phyloP scores from a whole-genome alignment of 2,329 filamentous ascomycete species.

The Neocucurbitaria cava region DNA sequence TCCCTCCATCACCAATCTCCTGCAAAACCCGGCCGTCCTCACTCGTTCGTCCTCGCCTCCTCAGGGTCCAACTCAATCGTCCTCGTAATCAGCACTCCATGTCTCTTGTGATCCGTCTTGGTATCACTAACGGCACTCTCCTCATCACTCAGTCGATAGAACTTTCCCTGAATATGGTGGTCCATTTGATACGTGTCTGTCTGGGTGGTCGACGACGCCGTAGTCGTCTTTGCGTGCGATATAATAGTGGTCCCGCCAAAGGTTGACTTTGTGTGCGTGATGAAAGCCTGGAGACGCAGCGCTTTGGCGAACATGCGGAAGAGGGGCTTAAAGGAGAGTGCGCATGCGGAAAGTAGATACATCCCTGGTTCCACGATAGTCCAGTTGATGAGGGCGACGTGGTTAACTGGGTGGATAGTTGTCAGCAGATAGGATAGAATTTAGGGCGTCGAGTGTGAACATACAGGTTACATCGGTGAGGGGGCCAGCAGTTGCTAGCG shows the following conservation, averaged over 20 bases:
- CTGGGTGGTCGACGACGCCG: neutral
- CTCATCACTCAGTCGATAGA: constrained; percentile 16
- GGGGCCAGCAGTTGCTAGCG: constrained; percentile 10
- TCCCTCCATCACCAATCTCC: neutral
- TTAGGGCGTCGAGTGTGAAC: too few species aligned
- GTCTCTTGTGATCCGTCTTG: neutral
- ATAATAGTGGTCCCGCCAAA: constrained; percentile 2
- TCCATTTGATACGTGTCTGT: constrained; percentile 14
- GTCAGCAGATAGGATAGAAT: too few species aligned
- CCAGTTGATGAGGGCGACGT: constrained; percentile 30
- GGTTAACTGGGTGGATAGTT: constrained; percentile 6
- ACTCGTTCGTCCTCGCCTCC: neutral
- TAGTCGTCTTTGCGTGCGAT: constrained; percentile 1
- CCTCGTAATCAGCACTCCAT: constrained; percentile 12
- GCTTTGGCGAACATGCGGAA: constrained; percentile 27
- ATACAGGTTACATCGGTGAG: constrained; percentile 31
- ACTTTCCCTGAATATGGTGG: constrained; percentile 12
- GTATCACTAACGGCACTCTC: constrained; percentile 5
- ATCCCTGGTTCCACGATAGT: constrained; percentile 36
- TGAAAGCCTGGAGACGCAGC: constrained; percentile 24
- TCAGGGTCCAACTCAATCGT: constrained; percentile 14
- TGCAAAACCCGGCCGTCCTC: constrained; percentile 2
- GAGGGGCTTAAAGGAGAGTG: constrained; percentile 33
- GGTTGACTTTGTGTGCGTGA: constrained; percentile 24
- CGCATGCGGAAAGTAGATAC: constrained; percentile 33